Conservation (phyloP, 2,329 filamentous ascomycete genomes). For the Calcarisporium arbuscula region DNA sequence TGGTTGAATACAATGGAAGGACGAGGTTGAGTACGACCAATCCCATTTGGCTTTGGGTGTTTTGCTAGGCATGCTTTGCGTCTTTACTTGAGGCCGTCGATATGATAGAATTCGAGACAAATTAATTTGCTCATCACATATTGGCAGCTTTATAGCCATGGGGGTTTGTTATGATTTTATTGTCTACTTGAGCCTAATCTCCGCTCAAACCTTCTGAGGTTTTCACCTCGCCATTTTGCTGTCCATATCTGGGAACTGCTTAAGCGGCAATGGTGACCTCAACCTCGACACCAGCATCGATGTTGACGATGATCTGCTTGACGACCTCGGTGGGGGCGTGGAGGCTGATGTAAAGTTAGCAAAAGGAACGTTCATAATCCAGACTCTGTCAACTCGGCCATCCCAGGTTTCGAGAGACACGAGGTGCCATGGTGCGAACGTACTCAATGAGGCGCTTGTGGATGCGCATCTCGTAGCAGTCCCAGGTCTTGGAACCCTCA, state of each 20-base stretch:
- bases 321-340: slow-evolving; percentile 97
- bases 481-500: slow-evolving; percentile 99
- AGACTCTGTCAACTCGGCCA: too few relatives aligned
- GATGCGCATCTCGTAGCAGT: slow-evolving; percentile 97
- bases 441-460: slow-evolving; percentile 97
- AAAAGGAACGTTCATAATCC: too few relatives aligned
- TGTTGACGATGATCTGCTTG: slow-evolving; percentile 96
- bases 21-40: too few relatives aligned
- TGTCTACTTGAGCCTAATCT: slow-evolving; percentile 13
- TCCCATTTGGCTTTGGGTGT: too few relatives aligned
- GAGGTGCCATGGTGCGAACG: slow-evolving; percentile 29
- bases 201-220: slow-evolving; percentile 4
- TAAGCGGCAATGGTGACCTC: slow-evolving; percentile 89
- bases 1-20: too few relatives aligned
- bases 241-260: slow-evolving; percentile 16
- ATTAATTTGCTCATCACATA: too few relatives aligned
- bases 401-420: not conserved
- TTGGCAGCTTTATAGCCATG: too few relatives aligned
- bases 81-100: too few relatives aligned
- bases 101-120: too few relatives aligned
- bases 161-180: slow-evolving; percentile 8
- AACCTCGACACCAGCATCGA: slow-evolving; percentile 88
- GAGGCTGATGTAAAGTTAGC: slow-evolving; percentile 46
- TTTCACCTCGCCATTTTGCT: slow-evolving; percentile 5
- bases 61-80: too few relatives aligned